Conservation (phyloP, 2,329 filamentous ascomycete genomes). For the Colletotrichum sp. region DNA sequence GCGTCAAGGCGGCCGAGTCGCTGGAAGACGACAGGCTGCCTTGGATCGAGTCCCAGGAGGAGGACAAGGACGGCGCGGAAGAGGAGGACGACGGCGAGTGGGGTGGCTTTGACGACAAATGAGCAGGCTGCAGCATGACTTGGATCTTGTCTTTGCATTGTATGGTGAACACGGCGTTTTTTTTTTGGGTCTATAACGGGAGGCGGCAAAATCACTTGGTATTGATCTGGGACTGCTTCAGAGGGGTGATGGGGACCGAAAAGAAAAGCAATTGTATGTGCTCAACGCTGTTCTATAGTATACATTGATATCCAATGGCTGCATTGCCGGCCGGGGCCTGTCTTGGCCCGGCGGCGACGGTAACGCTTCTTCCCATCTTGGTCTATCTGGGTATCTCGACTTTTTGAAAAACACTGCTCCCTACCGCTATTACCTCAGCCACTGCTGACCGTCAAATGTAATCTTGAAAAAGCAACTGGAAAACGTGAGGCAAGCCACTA, state of each 20-base stretch:
- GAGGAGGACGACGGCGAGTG: constrained; percentile 38
- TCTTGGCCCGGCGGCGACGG: not conserved
- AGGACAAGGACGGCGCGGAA: constrained; percentile 35
- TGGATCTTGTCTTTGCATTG: constrained; percentile 11
- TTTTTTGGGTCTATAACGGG: not conserved
- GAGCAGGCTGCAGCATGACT: not conserved
- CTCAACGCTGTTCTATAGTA: constrained; percentile 13
- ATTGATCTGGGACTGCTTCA: not conserved
- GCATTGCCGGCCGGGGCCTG: not conserved
- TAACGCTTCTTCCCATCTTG: constrained; percentile 2
- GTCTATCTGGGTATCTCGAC: constrained; percentile 21
- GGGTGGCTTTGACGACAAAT: constrained; percentile 22
- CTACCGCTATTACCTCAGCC: not conserved
- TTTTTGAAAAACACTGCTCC: constrained; percentile 1
- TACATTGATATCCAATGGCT: constrained; percentile 18
- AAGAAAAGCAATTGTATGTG: not conserved
- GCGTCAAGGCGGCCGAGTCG: constrained; percentile 71
- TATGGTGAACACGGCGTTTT: constrained; percentile 19
- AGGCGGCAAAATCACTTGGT: not conserved
- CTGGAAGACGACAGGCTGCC: constrained; percentile 77
- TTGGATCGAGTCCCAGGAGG: constrained; percentile 55
- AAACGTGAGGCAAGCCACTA: not conserved
- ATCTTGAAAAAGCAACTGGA: not conserved
- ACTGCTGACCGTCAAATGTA: not conserved
- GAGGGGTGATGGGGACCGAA: not conserved